phyloP scores from a whole-genome alignment of 345 rosid species.

The Kandelia obovata region DNA sequence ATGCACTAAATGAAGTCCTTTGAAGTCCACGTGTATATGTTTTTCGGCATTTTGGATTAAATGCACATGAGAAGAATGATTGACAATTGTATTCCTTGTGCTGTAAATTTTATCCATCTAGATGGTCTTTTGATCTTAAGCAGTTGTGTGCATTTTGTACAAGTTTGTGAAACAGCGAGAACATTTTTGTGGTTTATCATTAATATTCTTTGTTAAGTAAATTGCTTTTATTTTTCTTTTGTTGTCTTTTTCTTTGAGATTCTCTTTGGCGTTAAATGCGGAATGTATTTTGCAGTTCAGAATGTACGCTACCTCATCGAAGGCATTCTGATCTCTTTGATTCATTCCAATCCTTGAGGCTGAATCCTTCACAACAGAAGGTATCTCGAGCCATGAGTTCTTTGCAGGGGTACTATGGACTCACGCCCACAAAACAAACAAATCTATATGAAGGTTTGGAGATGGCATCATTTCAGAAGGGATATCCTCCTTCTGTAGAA shows the following conservation, averaged over 20 bases:
- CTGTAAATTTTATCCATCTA: too few relatives aligned
- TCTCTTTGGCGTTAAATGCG: background rate
- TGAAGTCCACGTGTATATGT: too few relatives aligned
- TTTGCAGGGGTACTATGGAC: slow-evolving; percentile 31
- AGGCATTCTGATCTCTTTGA: slow-evolving; percentile 39
- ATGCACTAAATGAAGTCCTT: too few relatives aligned
- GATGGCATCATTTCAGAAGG: slow-evolving; percentile 13
- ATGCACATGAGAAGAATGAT: too few relatives aligned
- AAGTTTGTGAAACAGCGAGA: too few relatives aligned
- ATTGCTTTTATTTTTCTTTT: background rate
- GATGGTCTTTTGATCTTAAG: too few relatives aligned
- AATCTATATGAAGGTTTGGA: slow-evolving; percentile 9
- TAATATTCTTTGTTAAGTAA: too few relatives aligned
- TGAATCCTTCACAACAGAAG: slow-evolving; percentile 13
- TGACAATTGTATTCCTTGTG: too few relatives aligned
- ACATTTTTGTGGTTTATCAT: too few relatives aligned
- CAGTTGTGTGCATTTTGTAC: too few relatives aligned
- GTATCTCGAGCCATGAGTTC: slow-evolving; percentile 30
- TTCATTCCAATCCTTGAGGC: slow-evolving; percentile 40
- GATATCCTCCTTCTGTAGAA: slow-evolving; percentile 29
- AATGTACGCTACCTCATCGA: slow-evolving; percentile 25
- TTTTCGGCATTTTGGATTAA: too few relatives aligned
- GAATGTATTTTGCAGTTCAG: slow-evolving; percentile 48
- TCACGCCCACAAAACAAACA: background rate
- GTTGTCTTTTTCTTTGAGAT: background rate